phyloP scores from a whole-genome alignment of 2,329 filamentous ascomycete species.

The Arthrobotrys sphaeroides region DNA sequence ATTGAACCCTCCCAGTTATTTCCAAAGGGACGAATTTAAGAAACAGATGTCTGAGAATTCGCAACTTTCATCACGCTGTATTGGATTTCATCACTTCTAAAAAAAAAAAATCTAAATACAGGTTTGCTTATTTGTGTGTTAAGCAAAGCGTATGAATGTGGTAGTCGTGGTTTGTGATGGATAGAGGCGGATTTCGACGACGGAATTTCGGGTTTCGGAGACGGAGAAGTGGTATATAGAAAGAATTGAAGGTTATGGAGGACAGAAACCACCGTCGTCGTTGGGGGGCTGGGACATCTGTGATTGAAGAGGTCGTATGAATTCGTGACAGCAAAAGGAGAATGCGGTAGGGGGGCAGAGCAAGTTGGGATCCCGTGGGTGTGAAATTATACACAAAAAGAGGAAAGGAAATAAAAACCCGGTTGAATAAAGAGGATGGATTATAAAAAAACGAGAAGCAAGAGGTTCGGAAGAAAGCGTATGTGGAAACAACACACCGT shows the following conservation, averaged over 20 bases:
- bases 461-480: conserved; percentile 43
- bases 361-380: conserved; percentile 22
- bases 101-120: conserved; percentile 54
- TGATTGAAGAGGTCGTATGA: conserved; percentile 35
- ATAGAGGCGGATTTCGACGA: conserved; percentile 1
- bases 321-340: conserved; percentile 41
- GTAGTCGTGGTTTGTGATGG: background rate
- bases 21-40: background rate
- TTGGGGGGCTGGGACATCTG: conserved; percentile 17
- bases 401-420: conserved; percentile 24
- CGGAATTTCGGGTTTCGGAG: conserved; percentile 10
- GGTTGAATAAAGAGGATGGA: conserved; percentile 27
- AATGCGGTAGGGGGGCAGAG: conserved; percentile 30
- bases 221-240: conserved; percentile 29
- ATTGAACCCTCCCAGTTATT: too few relatives aligned
- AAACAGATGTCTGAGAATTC: background rate
- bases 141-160: conserved; percentile 33
- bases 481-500: conserved; percentile 50
- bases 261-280: conserved; percentile 30
- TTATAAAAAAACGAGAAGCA: conserved; percentile 43
- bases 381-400: conserved; percentile 52
- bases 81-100: conserved; percentile 52
- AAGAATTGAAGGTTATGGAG: conserved; percentile 18
- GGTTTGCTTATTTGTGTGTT: conserved; percentile 18
- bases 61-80: conserved; percentile 40